Evolutionary conservation across 805 yeast genomes (phyloP).

Genomic region (Cyberlindnera americana): DNA sequence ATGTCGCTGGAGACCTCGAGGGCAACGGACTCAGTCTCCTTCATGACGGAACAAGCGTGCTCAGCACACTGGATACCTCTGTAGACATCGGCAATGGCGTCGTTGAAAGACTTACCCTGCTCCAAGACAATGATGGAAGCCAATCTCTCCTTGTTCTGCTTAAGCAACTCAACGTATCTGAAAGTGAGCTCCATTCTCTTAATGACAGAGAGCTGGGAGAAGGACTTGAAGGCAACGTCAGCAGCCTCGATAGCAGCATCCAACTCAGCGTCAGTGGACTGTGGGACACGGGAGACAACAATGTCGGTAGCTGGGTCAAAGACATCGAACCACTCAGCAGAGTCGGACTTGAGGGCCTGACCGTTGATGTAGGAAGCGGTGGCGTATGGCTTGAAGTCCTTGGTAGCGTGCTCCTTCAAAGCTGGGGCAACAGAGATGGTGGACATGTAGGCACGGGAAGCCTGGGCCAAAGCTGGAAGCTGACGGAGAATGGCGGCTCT

Average conservation of each 20-base stretch:
- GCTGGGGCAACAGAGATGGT: slow-evolving; percentile 25
- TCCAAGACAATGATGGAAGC: slow-evolving; percentile 64
- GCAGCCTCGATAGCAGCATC: slow-evolving; percentile 65
- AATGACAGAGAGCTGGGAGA: slow-evolving; percentile 47
- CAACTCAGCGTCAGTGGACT: slow-evolving; percentile 62
- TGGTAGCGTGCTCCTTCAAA: slow-evolving; percentile 41
- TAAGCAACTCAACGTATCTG: slow-evolving; percentile 61
- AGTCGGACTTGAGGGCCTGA: slow-evolving; percentile 43
- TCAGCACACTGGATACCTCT: slow-evolving; percentile 81
- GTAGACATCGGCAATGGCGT: slow-evolving; percentile 71
- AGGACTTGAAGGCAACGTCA: slow-evolving; percentile 53
- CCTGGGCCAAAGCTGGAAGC: slow-evolving; percentile 8
- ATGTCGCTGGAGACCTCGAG: slow-evolving; percentile 67
- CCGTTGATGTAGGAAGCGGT: slow-evolving; percentile 49
- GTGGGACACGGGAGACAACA: slow-evolving; percentile 68
- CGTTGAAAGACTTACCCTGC: slow-evolving; percentile 75
- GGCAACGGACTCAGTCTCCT: slow-evolving; percentile 59
- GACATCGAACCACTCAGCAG: slow-evolving; percentile 61
- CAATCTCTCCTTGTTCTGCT: slow-evolving; percentile 61
- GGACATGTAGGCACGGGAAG: slow-evolving; percentile 20
- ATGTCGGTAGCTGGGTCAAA: slow-evolving; percentile 74
- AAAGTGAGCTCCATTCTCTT: slow-evolving; percentile 64
- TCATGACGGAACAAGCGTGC: slow-evolving; percentile 63
- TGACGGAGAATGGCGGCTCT: slow-evolving; percentile 11
- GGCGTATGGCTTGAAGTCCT: slow-evolving; percentile 41